Percentiles rank a stretch among this genome's conserved stretches.
Conservation (phyloP, 106 monocot species). For the Dendrobium catenatum region DNA sequence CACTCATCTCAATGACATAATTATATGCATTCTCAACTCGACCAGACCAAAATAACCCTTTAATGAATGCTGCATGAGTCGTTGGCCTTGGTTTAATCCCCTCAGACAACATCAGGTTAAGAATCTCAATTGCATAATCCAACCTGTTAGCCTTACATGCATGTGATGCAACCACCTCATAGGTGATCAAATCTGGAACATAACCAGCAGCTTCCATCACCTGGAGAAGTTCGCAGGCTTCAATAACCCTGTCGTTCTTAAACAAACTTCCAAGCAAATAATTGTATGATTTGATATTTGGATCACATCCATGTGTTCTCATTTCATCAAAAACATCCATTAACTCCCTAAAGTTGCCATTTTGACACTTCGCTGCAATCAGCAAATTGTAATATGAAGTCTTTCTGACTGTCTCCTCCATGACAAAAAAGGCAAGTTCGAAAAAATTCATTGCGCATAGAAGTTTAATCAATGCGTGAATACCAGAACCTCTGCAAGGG, state of each 20-base stretch:
- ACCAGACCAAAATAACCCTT: constrained; percentile 55
- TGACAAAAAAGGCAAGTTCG: constrained; percentile 43
- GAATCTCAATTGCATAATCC: constrained; percentile 48
- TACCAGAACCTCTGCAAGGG: constrained; percentile 57
- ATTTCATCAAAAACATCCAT: constrained; percentile 56
- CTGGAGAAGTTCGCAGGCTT: constrained; percentile 56
- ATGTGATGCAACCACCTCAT: constrained; percentile 49
- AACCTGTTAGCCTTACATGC: constrained; percentile 51
- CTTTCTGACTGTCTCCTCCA: constrained; percentile 39
- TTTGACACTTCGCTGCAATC: constrained; percentile 54
- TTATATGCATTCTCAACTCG: constrained; percentile 40
- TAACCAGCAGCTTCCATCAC: constrained; percentile 50
- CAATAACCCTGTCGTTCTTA: constrained; percentile 40
- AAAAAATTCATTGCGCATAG: constrained; percentile 38
- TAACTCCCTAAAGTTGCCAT: constrained; percentile 36
- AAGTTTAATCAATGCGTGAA: constrained; percentile 50
- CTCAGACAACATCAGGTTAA: constrained; percentile 48
- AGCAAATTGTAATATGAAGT: constrained; percentile 57
- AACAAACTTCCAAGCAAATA: constrained; percentile 75
- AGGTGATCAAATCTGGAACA: constrained; percentile 47
- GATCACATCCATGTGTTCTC: constrained; percentile 38
- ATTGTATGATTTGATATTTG: constrained; percentile 54
- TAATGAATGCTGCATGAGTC: constrained; percentile 65
- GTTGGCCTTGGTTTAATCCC: constrained; percentile 57
- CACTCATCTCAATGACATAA: constrained; percentile 63